Evolutionary conservation across 2,329 filamentous ascomycete genomes (phyloP).

Genomic region (Paecilomyces sp.): DNA sequence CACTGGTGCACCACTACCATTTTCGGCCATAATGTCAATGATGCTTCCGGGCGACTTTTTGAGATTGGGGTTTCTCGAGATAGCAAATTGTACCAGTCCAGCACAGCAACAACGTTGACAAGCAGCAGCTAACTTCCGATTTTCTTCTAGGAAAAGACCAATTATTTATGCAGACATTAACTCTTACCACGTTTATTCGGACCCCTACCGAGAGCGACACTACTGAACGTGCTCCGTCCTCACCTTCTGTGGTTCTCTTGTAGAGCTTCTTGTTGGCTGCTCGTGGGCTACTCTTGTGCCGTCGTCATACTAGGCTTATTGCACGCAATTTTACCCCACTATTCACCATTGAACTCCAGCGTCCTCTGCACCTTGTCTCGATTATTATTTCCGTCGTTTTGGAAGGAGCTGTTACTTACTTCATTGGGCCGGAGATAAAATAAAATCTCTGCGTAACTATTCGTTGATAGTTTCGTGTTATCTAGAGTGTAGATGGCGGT

Average conservation of each 20-base stretch:
- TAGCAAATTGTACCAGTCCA: neutral
- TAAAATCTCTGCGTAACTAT: neutral
- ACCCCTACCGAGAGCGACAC: neutral
- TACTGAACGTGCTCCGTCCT: neutral
- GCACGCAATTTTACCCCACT: neutral
- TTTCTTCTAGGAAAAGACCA: neutral
- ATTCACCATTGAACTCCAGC: neutral
- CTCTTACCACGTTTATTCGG: neutral
- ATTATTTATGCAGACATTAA: neutral
- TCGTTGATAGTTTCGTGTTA: neutral
- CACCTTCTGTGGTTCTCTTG: neutral
- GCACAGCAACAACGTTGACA: neutral
- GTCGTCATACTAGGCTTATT: neutral
- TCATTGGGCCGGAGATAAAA: neutral
- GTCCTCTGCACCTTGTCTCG: neutral
- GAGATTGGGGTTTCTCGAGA: too few relatives aligned
- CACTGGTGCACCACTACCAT: neutral
- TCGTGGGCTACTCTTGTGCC: neutral
- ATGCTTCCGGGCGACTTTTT: neutral
- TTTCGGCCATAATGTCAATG: neutral
- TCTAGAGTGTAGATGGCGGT: neutral
- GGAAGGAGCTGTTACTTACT: neutral
- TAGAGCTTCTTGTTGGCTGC: neutral
- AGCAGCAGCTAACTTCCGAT: neutral
- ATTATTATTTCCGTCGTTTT: neutral